phyloP scores from a whole-genome alignment of 352 stramenopile species.

The Aphanomyces euteiches region DNA sequence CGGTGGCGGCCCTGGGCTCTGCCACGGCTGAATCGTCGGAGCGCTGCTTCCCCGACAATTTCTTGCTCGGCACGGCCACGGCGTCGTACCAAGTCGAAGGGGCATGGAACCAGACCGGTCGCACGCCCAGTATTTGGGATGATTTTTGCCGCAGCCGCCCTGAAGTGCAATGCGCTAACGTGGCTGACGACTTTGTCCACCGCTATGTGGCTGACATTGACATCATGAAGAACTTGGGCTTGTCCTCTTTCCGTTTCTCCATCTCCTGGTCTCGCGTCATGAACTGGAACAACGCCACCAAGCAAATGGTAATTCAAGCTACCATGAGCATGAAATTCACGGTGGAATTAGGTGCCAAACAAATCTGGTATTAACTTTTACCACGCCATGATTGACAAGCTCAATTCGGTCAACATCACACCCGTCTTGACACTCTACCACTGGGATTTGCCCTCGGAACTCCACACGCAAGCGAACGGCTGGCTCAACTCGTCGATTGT shows the following conservation, averaged over 20 bases:
- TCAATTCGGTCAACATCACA: constrained; percentile 70
- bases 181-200: constrained; percentile 93
- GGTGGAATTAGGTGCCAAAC: constrained; percentile 48
- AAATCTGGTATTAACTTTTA: constrained; percentile 90
- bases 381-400: constrained; percentile 86
- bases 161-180: constrained; percentile 78
- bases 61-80: constrained; percentile 87
- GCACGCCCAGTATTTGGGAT: constrained; percentile 91
- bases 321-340: not conserved
- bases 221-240: constrained; percentile 86
- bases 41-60: constrained; percentile 61
- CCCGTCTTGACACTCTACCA: constrained; percentile 95
- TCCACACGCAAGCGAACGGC: constrained; percentile 82
- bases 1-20: too few relatives aligned
- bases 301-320: constrained; percentile 33
- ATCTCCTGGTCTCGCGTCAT: constrained; percentile 91
- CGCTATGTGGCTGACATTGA: constrained; percentile 86
- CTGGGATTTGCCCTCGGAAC: constrained; percentile 90
- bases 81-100: constrained; percentile 94
- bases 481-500: constrained; percentile 61
- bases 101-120: constrained; percentile 68
- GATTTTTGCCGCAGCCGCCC: constrained; percentile 73
- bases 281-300: constrained; percentile 53
- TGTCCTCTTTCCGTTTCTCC: constrained; percentile 91
- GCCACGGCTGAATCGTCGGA: not conserved